These are phyloP conservation scores for Penicillium coffeae DNA, from an alignment of 495 filamentous ascomycete species.

Conservation along the genomic window DNA sequence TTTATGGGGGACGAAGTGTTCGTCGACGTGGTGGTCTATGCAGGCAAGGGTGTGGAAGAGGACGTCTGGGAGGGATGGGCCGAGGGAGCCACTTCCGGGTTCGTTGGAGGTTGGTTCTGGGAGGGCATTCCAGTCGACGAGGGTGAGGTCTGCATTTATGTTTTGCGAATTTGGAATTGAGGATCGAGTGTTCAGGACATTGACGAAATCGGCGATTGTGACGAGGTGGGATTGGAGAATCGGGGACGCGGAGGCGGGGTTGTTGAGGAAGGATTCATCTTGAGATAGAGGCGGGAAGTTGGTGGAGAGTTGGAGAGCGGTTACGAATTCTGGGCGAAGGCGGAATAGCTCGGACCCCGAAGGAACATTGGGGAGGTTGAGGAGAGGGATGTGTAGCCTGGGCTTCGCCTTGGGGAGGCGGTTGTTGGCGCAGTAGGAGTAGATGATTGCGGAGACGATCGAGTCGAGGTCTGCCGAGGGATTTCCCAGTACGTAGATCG, in stretches of 20 bases:
- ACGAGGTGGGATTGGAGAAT: slow-evolving; percentile 40
- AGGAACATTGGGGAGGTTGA: slow-evolving; percentile 62
- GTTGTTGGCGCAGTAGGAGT: slow-evolving; percentile 69
- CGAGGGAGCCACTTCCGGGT: slow-evolving; percentile 26
- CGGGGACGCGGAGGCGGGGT: slow-evolving; percentile 23
- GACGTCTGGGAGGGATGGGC: slow-evolving; percentile 30
- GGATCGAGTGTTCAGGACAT: slow-evolving; percentile 12
- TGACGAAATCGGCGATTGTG: slow-evolving; percentile 39
- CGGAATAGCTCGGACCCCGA: slow-evolving; percentile 54
- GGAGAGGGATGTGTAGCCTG: slow-evolving; percentile 71
- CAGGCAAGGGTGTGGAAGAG: slow-evolving; percentile 60
- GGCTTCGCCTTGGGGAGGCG: slow-evolving; percentile 38
- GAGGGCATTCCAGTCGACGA: slow-evolving; percentile 90
- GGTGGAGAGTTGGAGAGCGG: slow-evolving; percentile 39
- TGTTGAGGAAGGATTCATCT: slow-evolving; percentile 28
- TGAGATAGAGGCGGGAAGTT: slow-evolving; percentile 21
- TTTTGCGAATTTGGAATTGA: neutral
- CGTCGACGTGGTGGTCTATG: slow-evolving; percentile 91
- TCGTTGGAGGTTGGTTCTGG: slow-evolving; percentile 45
- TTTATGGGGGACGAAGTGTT: slow-evolving; percentile 51
- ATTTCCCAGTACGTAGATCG: slow-evolving; percentile 47
- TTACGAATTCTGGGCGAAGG: slow-evolving; percentile 73
- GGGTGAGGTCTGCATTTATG: slow-evolving; percentile 42
- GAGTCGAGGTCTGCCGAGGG: slow-evolving; percentile 79
- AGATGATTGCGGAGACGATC: slow-evolving; percentile 76